Percentiles rank a stretch among this genome's conserved stretches.
Conservation (phyloP, 345 rosid species). For the Reutealis trisperma region DNA sequence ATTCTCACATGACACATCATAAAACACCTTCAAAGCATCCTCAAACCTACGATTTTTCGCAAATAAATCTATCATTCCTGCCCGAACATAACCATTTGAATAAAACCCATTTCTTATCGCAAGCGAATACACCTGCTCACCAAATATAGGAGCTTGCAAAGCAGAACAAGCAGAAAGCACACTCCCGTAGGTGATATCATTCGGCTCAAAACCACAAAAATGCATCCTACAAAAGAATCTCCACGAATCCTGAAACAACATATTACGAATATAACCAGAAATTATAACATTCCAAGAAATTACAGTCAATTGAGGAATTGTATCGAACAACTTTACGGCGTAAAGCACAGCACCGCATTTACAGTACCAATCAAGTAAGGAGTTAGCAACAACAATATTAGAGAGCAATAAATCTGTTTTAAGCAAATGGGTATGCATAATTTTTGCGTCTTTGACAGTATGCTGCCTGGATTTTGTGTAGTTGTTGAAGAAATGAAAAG, state of each 20-base stretch:
- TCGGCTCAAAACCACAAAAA: conserved; percentile 43
- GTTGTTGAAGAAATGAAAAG: conserved; percentile 43
- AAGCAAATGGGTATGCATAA: conserved; percentile 49
- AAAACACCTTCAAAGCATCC: conserved; percentile 64
- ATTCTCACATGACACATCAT: conserved; percentile 47
- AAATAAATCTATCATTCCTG: conserved; percentile 62
- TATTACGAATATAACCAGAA: conserved; percentile 48
- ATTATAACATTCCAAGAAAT: conserved; percentile 68
- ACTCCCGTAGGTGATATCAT: conserved; percentile 64
- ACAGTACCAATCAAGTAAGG: conserved; percentile 51
- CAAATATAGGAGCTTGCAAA: conserved; percentile 37
- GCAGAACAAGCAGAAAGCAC: conserved; percentile 62
- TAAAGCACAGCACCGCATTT: conserved; percentile 41
- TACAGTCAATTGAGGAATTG: conserved; percentile 52
- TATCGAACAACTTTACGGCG: conserved; percentile 67
- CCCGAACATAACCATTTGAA: conserved; percentile 52
- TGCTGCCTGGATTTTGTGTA: conserved; percentile 32
- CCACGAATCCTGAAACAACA: conserved; percentile 44
- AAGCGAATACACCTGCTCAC: conserved; percentile 54
- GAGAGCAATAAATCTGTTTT: conserved; percentile 35
- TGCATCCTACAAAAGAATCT: conserved; percentile 53
- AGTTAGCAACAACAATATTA: conserved; percentile 41
- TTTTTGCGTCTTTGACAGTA: conserved; percentile 37
- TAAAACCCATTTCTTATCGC: conserved; percentile 54
- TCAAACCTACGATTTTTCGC: conserved; percentile 44